Base-by-base conservation (phyloP, 2,329 filamentous ascomycete genomes). In the Orbilia ellipsospora region DNA sequence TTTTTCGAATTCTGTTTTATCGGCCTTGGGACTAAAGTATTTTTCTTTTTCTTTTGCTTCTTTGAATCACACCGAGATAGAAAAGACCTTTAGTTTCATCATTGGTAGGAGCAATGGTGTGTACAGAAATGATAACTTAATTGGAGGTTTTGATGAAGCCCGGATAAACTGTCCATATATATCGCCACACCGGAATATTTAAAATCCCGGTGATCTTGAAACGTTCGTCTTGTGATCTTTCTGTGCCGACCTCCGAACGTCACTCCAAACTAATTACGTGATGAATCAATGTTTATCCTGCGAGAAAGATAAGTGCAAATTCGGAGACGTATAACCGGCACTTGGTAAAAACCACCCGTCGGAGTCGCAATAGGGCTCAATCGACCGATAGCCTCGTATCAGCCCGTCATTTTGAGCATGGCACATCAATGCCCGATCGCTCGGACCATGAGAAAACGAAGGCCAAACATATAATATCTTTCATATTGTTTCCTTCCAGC, bases 381-480 rank as follows among this genome's bases (percentile, higher is more conserved):
- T 36, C 8, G 31, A 36, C 10, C 5, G 31, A 6, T 36, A 1
- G 31, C 31, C 31, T 69, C 50, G 57, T 69, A 69, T 69, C 56
- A 52, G 12, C n/a, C 10, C 66, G 23, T 42, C 44, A 10, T 54
- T 63, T 57, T 52, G 48, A 52, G 48, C n/a, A 7, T 48, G 13
- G 10, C 16, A 48, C 44, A 48, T 48, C 13, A 48, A 48, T 1
- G 44, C 44, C 44, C 44, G 16, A 36, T 36, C 31, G 2, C 31
- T 36, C 31, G 31, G 31, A 36, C 31, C 31, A 10, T 10, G 31
- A 36, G 31, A 4, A 23, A 36, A 36, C 31, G 31, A 13, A 15
- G 7, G 13, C 13, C 44, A n/a, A 48, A n/a, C 13, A 6, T 48
- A 48, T 48, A 48, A 48, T 48, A 18, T n/a, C 16, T 3, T 2